Base-by-base conservation (phyloP, 2,329 filamentous ascomycete species). In the Coniochaeta sp. region DNA sequence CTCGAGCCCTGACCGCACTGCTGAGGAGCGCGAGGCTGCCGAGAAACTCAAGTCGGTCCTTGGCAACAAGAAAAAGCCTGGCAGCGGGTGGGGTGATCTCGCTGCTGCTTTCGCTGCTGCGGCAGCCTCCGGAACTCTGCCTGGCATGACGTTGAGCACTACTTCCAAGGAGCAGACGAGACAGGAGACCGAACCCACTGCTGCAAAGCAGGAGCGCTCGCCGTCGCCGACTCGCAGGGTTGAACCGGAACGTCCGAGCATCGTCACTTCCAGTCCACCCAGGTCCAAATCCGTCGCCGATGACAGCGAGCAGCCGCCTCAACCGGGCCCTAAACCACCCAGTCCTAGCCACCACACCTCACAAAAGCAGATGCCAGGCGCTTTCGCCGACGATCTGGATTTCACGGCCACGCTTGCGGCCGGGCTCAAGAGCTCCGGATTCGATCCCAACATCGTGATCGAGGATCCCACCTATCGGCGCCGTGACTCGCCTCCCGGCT, bases 341-440 rank as follows among this genome's bases (percentile, higher is more conserved):
- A 56, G 28, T 38, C 54, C 54, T 8, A 78, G 75, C 62, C 76
- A 79, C n/a, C 74, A 75, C 57, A 66, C 68, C 22, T 69, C 78
- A 50, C 79, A 52, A 14, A 52, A 52, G 10, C 47, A 83, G 60
- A 83, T 88, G 71, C 86, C 88, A 26, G 88, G 88, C 22, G 75
- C 81, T 10, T 92, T 89, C 67, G 82, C 76, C 1, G 82, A 87
- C 60, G 89, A 91, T 65, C 74, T 88, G 9, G 85, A 86, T 58
- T 91, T 91, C 65, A 84, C 86, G 8, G 89, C 88, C 30, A 85
- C 83, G 3, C 73, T 91, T 55, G 87, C 88, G 60, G 89, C 88
- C 55, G 87, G 86, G 1, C 77, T 90, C 56, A 75, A 87, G 68
- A 81, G 85, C n/a, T 83, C 85, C 54, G 89, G 89, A 0, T 91